These are phyloP conservation scores for Trichoderma brevicompactum DNA, from an alignment of 2,329 filamentous ascomycete species.

Conservation along the genomic window DNA sequence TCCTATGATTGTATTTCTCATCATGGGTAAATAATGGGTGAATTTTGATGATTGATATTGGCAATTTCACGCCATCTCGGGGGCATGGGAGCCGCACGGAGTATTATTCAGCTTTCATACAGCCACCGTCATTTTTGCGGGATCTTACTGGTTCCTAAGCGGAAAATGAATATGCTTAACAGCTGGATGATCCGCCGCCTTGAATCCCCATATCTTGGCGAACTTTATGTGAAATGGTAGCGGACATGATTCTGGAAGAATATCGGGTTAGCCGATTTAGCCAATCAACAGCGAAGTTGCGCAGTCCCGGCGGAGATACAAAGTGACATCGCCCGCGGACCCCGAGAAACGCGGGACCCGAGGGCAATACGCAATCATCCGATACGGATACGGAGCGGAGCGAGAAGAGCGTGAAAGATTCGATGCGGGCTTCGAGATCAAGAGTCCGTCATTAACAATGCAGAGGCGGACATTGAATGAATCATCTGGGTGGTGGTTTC, in stretches of 20 bases:
- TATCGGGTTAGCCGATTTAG: neutral
- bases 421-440: neutral
- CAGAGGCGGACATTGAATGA: neutral
- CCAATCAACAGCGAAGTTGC: neutral
- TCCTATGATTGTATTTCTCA: no score
- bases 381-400: constrained; percentile 10
- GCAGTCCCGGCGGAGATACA: neutral
- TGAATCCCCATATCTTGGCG: neutral
- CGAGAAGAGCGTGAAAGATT: neutral
- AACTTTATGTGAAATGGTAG: neutral
- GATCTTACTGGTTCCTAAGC: no score
- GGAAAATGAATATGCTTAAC: neutral
- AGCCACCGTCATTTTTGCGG: no score
- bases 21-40: no score
- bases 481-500: neutral
- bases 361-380: constrained; percentile 4
- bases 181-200: no score
- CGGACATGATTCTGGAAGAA: no score
- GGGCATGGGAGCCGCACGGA: no score
- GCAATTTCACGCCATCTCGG: no score
- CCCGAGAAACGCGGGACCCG: constrained; percentile 14
- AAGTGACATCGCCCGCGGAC: constrained; percentile 2
- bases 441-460: neutral
- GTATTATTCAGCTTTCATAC: no score
- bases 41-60: no score